Conservation (phyloP, 2,329 filamentous ascomycete species). For the Ilyonectria robusta region DNA sequence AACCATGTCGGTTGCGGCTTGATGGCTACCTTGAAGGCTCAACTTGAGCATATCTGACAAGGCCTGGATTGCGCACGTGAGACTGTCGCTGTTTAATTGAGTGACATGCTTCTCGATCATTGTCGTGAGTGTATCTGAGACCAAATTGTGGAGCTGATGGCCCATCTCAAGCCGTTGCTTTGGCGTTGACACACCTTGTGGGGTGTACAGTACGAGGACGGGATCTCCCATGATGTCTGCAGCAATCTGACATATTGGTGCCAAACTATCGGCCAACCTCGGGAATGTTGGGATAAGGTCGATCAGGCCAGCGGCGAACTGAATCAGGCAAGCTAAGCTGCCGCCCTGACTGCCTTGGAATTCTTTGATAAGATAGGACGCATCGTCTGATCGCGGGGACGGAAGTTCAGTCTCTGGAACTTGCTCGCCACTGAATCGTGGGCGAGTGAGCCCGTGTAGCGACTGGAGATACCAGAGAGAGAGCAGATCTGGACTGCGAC, state of each 20-base stretch:
- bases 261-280: conserved; percentile 61
- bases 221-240: conserved; percentile 52
- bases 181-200: conserved; percentile 41
- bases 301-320: conserved; percentile 59
- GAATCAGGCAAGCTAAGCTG: conserved; percentile 59
- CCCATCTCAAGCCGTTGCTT: conserved; percentile 56
- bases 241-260: conserved; percentile 54
- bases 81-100: conserved; percentile 62
- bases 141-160: conserved; percentile 59
- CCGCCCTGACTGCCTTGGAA: conserved; percentile 61
- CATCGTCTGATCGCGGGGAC: conserved; percentile 38
- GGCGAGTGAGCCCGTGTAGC: conserved; percentile 52
- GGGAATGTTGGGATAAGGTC: conserved; percentile 61
- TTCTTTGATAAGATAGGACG: conserved; percentile 57
- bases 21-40: conserved; percentile 56
- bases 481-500: conserved; percentile 44
- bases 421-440: conserved; percentile 30
- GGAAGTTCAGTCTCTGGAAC: conserved; percentile 31
- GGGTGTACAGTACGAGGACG: conserved; percentile 39
- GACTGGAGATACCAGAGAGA: conserved; percentile 60
- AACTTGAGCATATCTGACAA: conserved; percentile 62
- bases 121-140: conserved; percentile 59
- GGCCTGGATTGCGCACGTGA: conserved; percentile 54
- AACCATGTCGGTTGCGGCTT: conserved; percentile 51
- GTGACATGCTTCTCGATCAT: conserved; percentile 71